Evolutionary conservation across 2,329 filamentous ascomycete species (phyloP).

Genomic region (Arthrobotrys musiformis): DNA sequence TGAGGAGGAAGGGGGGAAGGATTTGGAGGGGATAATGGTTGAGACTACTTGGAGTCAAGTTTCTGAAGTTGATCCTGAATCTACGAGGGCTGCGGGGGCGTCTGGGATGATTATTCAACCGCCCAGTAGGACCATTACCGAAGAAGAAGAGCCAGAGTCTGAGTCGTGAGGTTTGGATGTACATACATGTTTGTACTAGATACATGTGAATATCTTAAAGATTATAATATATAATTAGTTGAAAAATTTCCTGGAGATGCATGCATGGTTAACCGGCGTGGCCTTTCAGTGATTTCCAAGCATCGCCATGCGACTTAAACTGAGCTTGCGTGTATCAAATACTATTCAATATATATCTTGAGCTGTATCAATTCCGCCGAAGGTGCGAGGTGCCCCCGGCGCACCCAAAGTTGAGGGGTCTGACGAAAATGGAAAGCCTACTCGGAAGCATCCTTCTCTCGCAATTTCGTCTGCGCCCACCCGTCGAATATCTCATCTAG

Average conservation of each 20-base stretch:
- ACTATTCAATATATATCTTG: too few relatives aligned
- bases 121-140: neutral
- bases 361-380: too few relatives aligned
- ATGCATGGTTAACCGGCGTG: too few relatives aligned
- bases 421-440: neutral
- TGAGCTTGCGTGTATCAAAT: too few relatives aligned
- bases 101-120: neutral
- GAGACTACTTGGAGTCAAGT: conserved; percentile 39
- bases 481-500: conserved; percentile 3
- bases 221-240: too few relatives aligned
- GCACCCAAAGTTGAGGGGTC: too few relatives aligned
- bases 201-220: too few relatives aligned
- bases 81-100: neutral
- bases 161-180: neutral
- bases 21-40: conserved; percentile 19
- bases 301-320: too few relatives aligned
- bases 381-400: too few relatives aligned
- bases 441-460: neutral
- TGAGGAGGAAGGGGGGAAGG: conserved; percentile 14
- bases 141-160: neutral
- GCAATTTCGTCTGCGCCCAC: neutral
- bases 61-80: conserved; percentile 13
- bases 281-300: too few relatives aligned
- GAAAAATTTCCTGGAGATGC: too few relatives aligned
- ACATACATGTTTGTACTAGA: neutral